phyloP scores from a whole-genome alignment of 2,329 filamentous ascomycete genomes.

The Didymella pomorum region DNA sequence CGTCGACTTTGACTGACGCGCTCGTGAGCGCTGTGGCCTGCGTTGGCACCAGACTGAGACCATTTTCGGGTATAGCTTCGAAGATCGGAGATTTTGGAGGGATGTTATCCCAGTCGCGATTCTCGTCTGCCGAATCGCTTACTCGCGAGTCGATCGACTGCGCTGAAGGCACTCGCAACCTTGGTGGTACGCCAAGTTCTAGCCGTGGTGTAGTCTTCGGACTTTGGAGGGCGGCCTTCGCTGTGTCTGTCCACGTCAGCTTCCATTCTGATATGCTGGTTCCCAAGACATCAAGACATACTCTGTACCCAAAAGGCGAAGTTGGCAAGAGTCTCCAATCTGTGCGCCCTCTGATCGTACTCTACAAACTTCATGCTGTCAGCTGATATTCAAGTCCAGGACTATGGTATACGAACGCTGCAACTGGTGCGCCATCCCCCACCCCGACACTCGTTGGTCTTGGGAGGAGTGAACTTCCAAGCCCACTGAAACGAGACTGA shows the following conservation, averaged over 20 bases:
- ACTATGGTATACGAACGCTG: constrained; percentile 66
- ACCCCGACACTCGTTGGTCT: constrained; percentile 77
- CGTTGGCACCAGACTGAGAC: constrained; percentile 53
- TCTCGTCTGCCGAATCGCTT: constrained; percentile 71
- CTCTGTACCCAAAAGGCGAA: constrained; percentile 97
- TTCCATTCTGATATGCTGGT: not conserved
- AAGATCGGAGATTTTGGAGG: constrained; percentile 58
- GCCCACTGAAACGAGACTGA: constrained; percentile 93
- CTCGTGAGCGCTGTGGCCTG: constrained; percentile 51
- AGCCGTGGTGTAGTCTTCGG: constrained; percentile 69
- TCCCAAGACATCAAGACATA: constrained; percentile 53
- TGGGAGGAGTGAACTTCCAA: constrained; percentile 97
- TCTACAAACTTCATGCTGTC: constrained; percentile 78
- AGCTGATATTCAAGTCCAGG: constrained; percentile 20
- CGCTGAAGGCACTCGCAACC: constrained; percentile 82
- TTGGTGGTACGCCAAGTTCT: constrained; percentile 74
- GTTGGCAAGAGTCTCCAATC: constrained; percentile 84
- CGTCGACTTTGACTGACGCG: constrained; percentile 76
- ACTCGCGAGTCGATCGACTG: constrained; percentile 80
- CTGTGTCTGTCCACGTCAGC: constrained; percentile 46
- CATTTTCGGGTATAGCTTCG: constrained; percentile 59
- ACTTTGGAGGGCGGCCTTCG: constrained; percentile 49
- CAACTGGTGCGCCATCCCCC: constrained; percentile 96
- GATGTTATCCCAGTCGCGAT: constrained; percentile 51
- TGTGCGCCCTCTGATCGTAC: constrained; percentile 92